Evolutionary conservation across 345 rosid genomes (phyloP).

Genomic region (Durio zibethinus): DNA sequence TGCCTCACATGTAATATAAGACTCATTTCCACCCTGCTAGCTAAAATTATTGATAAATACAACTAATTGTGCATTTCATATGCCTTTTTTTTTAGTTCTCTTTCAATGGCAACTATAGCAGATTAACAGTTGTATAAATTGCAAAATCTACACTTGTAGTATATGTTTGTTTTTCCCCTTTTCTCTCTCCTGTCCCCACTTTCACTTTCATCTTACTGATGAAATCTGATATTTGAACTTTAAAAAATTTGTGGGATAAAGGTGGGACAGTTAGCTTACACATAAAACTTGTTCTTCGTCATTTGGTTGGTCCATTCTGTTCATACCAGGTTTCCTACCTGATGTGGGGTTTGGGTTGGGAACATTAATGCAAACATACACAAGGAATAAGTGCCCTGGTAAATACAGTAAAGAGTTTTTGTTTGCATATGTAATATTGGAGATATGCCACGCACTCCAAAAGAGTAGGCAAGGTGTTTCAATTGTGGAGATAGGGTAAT

Average conservation of each 20-base stretch:
- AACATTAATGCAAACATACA: not conserved
- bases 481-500: no score
- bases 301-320: not conserved
- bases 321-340: not conserved
- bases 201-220: not conserved
- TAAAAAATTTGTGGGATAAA: not conserved
- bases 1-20: not conserved
- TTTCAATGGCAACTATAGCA: not conserved
- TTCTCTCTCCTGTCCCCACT: no score
- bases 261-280: not conserved
- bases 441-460: no score
- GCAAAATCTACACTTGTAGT: not conserved
- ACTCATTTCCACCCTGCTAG: not conserved
- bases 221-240: not conserved
- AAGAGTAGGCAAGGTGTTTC: no score
- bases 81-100: not conserved
- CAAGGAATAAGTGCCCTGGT: not conserved
- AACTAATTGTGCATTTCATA: not conserved
- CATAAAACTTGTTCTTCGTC: not conserved
- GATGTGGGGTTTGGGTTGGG: not conserved
- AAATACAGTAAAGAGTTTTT: not conserved
- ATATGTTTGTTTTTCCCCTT: not conserved
- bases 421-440: no score
- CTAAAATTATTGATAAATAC: not conserved
- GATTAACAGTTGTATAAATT: not conserved